These are phyloP conservation scores for Biscutella laevigata DNA, from an alignment of 441 rosid species.

Conservation along the genomic window DNA sequence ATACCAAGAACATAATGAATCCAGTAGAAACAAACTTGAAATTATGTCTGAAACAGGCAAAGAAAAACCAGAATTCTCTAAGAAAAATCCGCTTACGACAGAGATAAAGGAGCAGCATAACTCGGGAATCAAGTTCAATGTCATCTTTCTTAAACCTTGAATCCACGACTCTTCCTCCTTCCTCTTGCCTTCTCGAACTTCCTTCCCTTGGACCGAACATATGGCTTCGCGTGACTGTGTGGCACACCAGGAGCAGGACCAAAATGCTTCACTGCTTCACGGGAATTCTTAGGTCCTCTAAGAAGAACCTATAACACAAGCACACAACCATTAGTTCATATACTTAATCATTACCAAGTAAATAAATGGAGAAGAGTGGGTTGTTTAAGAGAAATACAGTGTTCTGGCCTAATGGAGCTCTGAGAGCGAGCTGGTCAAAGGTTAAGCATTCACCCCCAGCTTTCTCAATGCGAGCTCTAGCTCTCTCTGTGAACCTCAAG, in stretches of 20 bases:
- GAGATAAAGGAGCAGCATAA: constrained; percentile 16
- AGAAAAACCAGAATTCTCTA: constrained; percentile 17
- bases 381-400: constrained; percentile 37
- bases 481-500: constrained; percentile 76
- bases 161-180: constrained; percentile 77
- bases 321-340: neutral
- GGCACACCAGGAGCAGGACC: constrained; percentile 98
- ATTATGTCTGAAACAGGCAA: constrained; percentile 1
- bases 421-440: constrained; percentile 81
- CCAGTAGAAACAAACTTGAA: constrained; percentile 1
- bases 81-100: constrained; percentile 19
- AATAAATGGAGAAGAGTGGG: neutral
- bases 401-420: constrained; percentile 93
- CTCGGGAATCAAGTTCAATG: constrained; percentile 19
- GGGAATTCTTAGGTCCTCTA: constrained; percentile 89
- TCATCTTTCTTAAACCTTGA: constrained; percentile 43
- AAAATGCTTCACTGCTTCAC: constrained; percentile 94
- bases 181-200: constrained; percentile 91
- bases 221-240: constrained; percentile 80
- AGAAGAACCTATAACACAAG: constrained; percentile 58
- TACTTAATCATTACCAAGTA: neutral
- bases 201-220: constrained; percentile 75
- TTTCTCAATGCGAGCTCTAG: constrained; percentile 82
- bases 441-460: constrained; percentile 98
- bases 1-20: constrained; percentile 1